Evolutionary conservation across 2,329 filamentous ascomycete species (phyloP), one percentile per base, ranked within the genome.

Genomic region (Aspergillus unguis): DNA sequence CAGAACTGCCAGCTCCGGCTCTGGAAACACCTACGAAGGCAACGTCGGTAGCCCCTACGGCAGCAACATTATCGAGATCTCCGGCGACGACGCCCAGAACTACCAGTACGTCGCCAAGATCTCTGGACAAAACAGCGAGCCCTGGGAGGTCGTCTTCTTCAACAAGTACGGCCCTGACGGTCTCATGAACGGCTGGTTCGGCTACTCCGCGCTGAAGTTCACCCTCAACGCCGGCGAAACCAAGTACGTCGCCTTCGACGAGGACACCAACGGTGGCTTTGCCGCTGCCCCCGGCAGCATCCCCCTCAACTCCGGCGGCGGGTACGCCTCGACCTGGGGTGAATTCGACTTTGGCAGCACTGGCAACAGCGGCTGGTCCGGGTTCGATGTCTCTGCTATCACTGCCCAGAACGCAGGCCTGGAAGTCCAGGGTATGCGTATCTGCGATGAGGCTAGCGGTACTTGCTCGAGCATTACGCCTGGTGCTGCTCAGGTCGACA

Each of bases 321-420:
- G 64, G 6, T 70, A 68, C 45, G 62, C 66, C 6, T 64, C 59
- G 26, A 72, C 70, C 28, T 74, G 70, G 70, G 70, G 70, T 9
- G 71, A 74, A 47, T 73, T 72, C 31, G 66, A 67, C 25, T 71
- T 74, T 37, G 68, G 65, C 4, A 63, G 66, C 54, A 26, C 50
- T 1, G 58, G 59, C 42, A 73, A 73, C 53, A 48, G 58, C 17
- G 63, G 61, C 3, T 72, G 69, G 68, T 71, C 68, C 5, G 71
- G 71, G 1, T 73, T 68, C 56, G 71, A 74, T 60, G 71, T 73
- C n/a, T 73, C 70, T 25, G 66, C 64, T 23, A 72, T 72, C 38
- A 52, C 62, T 36, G 65, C 70, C 2, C 65, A 71, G 62, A 58
- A 66, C 8, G 63, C 67, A 6, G 61, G 55, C 6, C 11, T 63